Conservation (phyloP, 2,329 filamentous ascomycete species). For the Diaporthe destruens region DNA sequence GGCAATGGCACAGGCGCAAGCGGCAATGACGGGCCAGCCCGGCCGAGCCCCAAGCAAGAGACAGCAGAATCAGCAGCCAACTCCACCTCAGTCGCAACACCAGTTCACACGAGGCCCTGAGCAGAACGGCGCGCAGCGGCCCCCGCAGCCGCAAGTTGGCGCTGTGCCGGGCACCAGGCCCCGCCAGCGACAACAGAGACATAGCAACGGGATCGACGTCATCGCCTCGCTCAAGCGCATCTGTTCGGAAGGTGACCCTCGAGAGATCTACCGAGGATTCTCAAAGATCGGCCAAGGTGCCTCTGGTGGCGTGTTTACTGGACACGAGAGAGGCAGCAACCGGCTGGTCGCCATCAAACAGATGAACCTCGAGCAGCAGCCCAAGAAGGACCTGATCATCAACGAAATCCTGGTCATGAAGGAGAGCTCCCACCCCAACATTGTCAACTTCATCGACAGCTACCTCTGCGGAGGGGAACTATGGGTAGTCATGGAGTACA, state of each 20-base stretch:
- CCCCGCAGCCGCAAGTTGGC: conserved; percentile 50
- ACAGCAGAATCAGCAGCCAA: conserved; percentile 65
- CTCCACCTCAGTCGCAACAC: conserved; percentile 66
- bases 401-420: conserved; percentile 99
- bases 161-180: conserved; percentile 71
- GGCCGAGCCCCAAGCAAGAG: conserved; percentile 81
- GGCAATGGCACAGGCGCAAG: conserved; percentile 83
- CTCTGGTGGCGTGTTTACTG: conserved; percentile 94
- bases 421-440: conserved; percentile 97
- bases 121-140: conserved; percentile 53
- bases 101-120: conserved; percentile 53
- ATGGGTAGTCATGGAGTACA: conserved; percentile 99
- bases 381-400: conserved; percentile 98
- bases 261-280: conserved; percentile 85
- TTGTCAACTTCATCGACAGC: conserved; percentile 99
- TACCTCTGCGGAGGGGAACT: conserved; percentile 90
- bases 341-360: conserved; percentile 97
- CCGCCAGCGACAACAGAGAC: conserved; percentile 78
- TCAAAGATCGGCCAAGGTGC: conserved; percentile 98
- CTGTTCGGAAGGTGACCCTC: conserved; percentile 90
- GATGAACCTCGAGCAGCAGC: conserved; percentile 98
- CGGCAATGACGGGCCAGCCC: conserved; percentile 78
- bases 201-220: conserved; percentile 86
- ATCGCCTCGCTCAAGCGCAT: conserved; percentile 87
- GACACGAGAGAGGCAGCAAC: conserved; percentile 86